Base-by-base conservation (phyloP, 495 filamentous ascomycete genomes). In the Xylaria grammica region DNA sequence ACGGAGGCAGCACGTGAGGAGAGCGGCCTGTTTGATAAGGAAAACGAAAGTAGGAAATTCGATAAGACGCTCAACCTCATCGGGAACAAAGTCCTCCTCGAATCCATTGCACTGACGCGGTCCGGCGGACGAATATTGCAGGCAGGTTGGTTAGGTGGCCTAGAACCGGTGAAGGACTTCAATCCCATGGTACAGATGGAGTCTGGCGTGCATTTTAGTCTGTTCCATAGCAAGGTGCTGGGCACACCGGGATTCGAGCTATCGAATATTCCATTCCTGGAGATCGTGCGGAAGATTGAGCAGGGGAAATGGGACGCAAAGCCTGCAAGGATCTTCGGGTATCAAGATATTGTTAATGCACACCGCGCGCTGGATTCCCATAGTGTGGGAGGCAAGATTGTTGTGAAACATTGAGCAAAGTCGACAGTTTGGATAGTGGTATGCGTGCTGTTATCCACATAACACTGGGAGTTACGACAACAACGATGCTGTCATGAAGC, bases 121-220 rank as follows among this genome's bases (percentile, higher is more conserved):
- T 58, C 67, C 11, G 79, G 78, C 1, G 80, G 80, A 0, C 70
- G 79, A 1, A 69, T 83, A 58, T 73, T 72, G 27, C 72, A 75
- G 40, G 81, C 79, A 3, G 81, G 81, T 0, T 83, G 74, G 60
- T 65, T 82, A 4, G 81, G 82, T 27, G 82, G 81, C 7, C 65
- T 84, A 29, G 79, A 64, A 2, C 79, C 82, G 4, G 68, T 84
- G n/a, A 42, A 46, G 2, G 76, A 81, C 19, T 83, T 83, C 70
- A 82, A 82, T 65, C 42, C 80, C 78, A 67, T 83, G 58, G 45
- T 81, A 13, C 72, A 82, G 67, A 82, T 82, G 78, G 74, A 71
- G 26, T 76, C 72, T 46, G 82, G 80, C 2, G 79, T 82, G n/a
- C 79, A 84, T 62, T 81, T 84, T 62, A 82, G 77, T 60, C 72